Conservation (phyloP, 1,284 basidiomycete species). For the Pseudozyma thailandica region DNA sequence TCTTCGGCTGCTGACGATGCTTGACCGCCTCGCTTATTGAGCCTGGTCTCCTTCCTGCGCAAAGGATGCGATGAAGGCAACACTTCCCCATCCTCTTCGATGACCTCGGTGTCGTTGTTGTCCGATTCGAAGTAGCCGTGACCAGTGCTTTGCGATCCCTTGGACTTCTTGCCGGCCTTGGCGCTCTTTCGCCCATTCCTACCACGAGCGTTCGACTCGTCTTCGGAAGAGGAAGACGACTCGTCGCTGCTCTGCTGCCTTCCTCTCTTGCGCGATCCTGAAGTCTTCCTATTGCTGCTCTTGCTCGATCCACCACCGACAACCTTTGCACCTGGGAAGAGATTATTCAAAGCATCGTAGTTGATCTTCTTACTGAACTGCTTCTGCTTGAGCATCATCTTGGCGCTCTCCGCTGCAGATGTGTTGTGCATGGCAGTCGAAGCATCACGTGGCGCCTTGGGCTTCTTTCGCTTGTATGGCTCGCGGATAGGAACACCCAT, state of each 20-base stretch:
- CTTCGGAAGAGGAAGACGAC: constrained; percentile 28
- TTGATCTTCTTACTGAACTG: constrained; percentile 65
- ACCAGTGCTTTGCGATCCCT: constrained; percentile 9
- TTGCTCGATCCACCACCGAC: constrained; percentile 22
- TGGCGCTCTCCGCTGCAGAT: constrained; percentile 64
- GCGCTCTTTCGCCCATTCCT: constrained; percentile 13
- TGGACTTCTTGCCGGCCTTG: constrained; percentile 11
- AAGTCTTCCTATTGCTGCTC: constrained; percentile 10
- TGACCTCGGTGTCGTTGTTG: constrained; percentile 31
- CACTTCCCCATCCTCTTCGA: constrained; percentile 43
- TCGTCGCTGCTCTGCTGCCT: constrained; percentile 33
- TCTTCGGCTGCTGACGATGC: constrained; percentile 30
- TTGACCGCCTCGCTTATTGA: constrained; percentile 29
- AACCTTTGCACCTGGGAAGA: constrained; percentile 57
- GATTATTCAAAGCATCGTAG: constrained; percentile 63
- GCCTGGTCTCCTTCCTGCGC: constrained; percentile 28
- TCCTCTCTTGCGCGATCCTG: constrained; percentile 16
- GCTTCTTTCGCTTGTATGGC: constrained; percentile 59
- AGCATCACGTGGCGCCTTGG: constrained; percentile 57
- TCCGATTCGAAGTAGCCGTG: constrained; percentile 37
- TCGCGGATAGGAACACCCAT: constrained; percentile 57
- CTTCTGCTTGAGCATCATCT: constrained; percentile 66
- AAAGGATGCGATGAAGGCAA: constrained; percentile 44
- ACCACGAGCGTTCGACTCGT: constrained; percentile 18
- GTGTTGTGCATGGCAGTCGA: constrained; percentile 56